phyloP scores from a whole-genome alignment of 306 rosid genomes.

The Vigna radiata region DNA sequence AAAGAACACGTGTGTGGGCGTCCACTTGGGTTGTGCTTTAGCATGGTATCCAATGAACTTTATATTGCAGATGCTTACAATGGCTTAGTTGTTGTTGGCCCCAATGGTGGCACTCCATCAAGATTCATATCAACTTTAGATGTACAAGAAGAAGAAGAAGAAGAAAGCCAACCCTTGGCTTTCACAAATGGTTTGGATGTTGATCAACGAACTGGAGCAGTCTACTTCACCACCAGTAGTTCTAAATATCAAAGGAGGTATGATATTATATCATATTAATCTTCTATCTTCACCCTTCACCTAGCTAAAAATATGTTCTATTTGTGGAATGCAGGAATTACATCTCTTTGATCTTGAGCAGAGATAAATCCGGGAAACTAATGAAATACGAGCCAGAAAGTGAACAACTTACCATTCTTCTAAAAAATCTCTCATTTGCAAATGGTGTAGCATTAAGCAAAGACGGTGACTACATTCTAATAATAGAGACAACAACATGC shows the following conservation, averaged over 20 bases:
- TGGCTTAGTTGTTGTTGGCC: conserved; percentile 68
- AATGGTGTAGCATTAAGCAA: conserved; percentile 76
- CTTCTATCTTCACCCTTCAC: no score
- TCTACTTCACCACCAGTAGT: conserved; percentile 75
- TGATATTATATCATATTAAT: no score
- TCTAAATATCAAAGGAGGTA: conserved; percentile 67
- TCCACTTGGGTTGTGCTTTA: conserved; percentile 72
- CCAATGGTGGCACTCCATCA: conserved; percentile 57
- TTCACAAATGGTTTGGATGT: conserved; percentile 73
- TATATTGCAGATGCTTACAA: conserved; percentile 82
- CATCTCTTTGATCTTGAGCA: conserved; percentile 58
- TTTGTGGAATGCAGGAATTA: conserved; percentile 57
- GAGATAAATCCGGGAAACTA: conserved; percentile 67
- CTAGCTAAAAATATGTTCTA: no score
- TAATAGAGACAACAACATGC: conserved; percentile 65
- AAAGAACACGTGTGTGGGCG: conserved; percentile 78
- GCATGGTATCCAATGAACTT: conserved; percentile 48
- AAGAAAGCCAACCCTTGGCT: conserved; percentile 43
- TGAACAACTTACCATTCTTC: conserved; percentile 52
- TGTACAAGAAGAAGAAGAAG: no score
- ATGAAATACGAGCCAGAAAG: conserved; percentile 73
- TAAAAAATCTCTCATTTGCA: conserved; percentile 66
- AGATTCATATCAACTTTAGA: conserved; percentile 23
- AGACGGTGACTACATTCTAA: conserved; percentile 58
- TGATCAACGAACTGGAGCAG: conserved; percentile 52